Evolutionary conservation across 2,329 filamentous ascomycete species (phyloP), one percentile per base, ranked within the genome.

Genomic region (Dothistroma pini): DNA sequence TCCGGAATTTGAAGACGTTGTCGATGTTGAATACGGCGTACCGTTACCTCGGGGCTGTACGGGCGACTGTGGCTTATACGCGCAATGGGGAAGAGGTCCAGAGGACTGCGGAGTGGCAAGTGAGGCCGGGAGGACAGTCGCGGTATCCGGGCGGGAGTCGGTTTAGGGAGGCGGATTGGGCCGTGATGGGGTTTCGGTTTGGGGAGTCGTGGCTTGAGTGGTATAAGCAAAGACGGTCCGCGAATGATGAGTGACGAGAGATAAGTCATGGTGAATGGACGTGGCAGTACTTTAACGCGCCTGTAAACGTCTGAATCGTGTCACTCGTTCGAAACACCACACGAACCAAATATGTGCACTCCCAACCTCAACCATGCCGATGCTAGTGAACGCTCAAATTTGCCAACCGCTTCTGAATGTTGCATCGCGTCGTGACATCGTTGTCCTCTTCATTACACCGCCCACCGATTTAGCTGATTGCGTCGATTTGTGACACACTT

Each of bases 1-100:
- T 66, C 31, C 56, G 59, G 2, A 62, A 61, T 60, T 54, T 68
- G 54, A 66, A 67, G 57, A 59, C 54, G 16, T 47, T 69, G 32
- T 57, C 60, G 16, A 58, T 55, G 56, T 54, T 67, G 19, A 58
- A 67, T 21, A 67, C 65, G 16, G 65, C 62, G 16, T 55, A 56
- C 21, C 38, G 41, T 19, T 65, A 63, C 35, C 58, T 67, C 21
- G 61, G 63, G 1, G 59, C 31, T n/a, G 57, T 67, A 12, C 54
- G 51, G 1, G 63, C 63, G 16, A 54, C 31, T 9, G 56, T 60
- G 9, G 29, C 47, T 14, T 66, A 63, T 56, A 54, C 16, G n/a
- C 29, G 53, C 4, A 44, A 48, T 34, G 60, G 58, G 2, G 49
- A 65, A 29, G 56, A 59, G 34, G 54, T 58, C 14, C 21, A 32